Evolutionary conservation across 331 rosid genomes (phyloP), one percentile per base, ranked within the genome.

Genomic region (Prunus yedoensis): DNA sequence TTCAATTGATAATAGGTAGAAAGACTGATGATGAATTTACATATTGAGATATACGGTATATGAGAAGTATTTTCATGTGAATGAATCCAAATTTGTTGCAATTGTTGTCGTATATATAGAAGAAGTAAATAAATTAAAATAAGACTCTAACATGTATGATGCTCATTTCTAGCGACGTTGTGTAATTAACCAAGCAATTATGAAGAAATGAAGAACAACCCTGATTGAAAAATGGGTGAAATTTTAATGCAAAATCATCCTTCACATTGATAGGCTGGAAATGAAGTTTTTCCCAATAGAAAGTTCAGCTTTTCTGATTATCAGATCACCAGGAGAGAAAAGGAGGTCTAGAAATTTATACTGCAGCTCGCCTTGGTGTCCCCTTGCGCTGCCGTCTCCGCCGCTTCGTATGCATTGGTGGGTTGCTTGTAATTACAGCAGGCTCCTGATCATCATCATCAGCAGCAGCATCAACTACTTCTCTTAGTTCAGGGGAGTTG

Each of bases 301-400:
- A 56, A 9, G 13, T 56, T 56, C 14, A 20, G 62, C 14, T 56
- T 56, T 21, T 56, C 30, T 56, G 62, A 20, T 20, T 11, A 56
- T 20, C 10, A 15, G 53, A 49, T 46, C 12, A 49, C 3, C 11
- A 23, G 10, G 3, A 3, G 4, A n/a, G 23, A 74, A 74, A 46
- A 28, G 10, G 18, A 71, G 20, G 45, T 11, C 6, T 28, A 13
- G 4, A 20, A 58, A 3, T 16, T 67, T 47, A 77, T 21, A 77
- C 16, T 8, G 75, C 70, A 71, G 82, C 77, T 71, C 82, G 45
- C 52, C 67, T 64, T 57, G 82, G 82, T 4, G 66, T 71, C 4
- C 68, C 64, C 72, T 78, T 78, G 65, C 82, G 77, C 28, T 18
- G 50, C 61, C 16, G 53, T 11, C 67, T 71, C 5, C 20, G 32